Conservation (phyloP, 2,329 filamentous ascomycete genomes). For the Pseudogymnoascus sp. region DNA sequence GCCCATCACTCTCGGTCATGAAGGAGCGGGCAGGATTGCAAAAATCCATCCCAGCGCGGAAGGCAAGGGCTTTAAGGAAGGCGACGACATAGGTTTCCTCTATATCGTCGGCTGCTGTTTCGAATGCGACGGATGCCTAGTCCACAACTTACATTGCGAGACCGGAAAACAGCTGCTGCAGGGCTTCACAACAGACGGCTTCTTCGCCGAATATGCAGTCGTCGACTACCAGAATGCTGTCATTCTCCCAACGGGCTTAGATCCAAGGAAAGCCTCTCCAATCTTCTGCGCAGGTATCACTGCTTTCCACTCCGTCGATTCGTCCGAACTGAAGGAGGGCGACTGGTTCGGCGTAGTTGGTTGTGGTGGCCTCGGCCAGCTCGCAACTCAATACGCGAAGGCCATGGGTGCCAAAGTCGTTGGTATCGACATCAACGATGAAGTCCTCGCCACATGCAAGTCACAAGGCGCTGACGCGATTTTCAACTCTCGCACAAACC, state of each 20-base stretch:
- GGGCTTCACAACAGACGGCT: slow-evolving; percentile 39
- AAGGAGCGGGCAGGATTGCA: slow-evolving; percentile 32
- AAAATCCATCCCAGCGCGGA: slow-evolving; percentile 32
- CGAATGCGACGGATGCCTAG: slow-evolving; percentile 40
- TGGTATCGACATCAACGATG: slow-evolving; percentile 14
- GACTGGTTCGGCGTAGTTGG: slow-evolving; percentile 19
- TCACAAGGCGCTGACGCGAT: background rate
- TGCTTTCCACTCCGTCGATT: slow-evolving; percentile 34
- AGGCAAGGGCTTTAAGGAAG: slow-evolving; percentile 35
- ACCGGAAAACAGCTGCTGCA: slow-evolving; percentile 34
- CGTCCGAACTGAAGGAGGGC: slow-evolving; percentile 31
- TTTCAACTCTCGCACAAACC: slow-evolving; percentile 11
- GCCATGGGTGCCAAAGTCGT: slow-evolving; percentile 16
- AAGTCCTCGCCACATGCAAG: slow-evolving; percentile 5
- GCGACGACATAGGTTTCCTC: slow-evolving; percentile 40
- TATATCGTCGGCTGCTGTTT: slow-evolving; percentile 41
- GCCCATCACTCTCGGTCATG: slow-evolving; percentile 22
- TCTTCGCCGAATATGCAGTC: slow-evolving; percentile 41
- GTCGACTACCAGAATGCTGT: slow-evolving; percentile 41
- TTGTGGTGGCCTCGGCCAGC: slow-evolving; percentile 14
- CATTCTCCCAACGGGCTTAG: slow-evolving; percentile 32
- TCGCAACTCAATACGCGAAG: slow-evolving; percentile 15
- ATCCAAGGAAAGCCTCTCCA: slow-evolving; percentile 33
- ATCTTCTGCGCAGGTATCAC: slow-evolving; percentile 47
- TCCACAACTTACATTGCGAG: slow-evolving; percentile 38